Evolutionary conservation across 2,329 filamentous ascomycete genomes (phyloP).

Genomic region (Stachybotrys chartarum): DNA sequence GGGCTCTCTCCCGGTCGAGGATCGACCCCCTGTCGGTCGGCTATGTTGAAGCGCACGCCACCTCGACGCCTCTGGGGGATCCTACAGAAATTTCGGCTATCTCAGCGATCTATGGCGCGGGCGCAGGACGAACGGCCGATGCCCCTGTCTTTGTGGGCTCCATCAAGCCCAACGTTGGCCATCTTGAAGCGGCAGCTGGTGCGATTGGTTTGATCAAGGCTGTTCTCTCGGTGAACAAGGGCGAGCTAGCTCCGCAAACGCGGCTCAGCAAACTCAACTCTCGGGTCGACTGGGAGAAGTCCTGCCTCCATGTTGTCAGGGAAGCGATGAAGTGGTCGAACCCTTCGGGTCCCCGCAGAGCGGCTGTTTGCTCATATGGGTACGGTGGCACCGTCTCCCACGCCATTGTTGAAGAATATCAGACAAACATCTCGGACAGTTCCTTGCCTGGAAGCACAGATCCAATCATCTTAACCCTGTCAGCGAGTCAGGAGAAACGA

Average conservation of each 20-base stretch:
- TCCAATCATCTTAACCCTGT: not conserved
- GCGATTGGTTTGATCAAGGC: slow-evolving; percentile 2
- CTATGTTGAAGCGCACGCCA: not conserved
- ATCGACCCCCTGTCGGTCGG: not conserved
- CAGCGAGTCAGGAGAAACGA: not conserved
- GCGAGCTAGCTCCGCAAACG: not conserved
- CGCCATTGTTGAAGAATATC: slow-evolving; percentile 2
- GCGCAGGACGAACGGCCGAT: not conserved
- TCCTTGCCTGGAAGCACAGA: not conserved
- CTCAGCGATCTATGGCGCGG: not conserved
- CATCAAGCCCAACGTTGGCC: slow-evolving; percentile 3
- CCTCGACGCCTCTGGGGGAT: not conserved
- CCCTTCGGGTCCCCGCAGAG: not conserved
- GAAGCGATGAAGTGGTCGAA: slow-evolving; percentile 1
- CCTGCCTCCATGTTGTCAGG: slow-evolving; percentile 2
- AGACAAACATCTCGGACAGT: not conserved
- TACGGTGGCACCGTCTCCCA: slow-evolving; percentile 7
- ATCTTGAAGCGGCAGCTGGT: slow-evolving; percentile 1
- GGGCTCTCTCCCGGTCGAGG: not conserved
- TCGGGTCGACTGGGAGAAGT: slow-evolving; percentile 3
- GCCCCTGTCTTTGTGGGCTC: slow-evolving; percentile 1
- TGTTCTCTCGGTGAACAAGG: slow-evolving; percentile 1
- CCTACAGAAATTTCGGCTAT: slow-evolving; percentile 1
- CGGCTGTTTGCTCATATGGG: slow-evolving; percentile 4
- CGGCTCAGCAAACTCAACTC: slow-evolving; percentile 2